phyloP scores from a whole-genome alignment of 208 protist genomes.

The Leptomonas pyrrhocoris region DNA sequence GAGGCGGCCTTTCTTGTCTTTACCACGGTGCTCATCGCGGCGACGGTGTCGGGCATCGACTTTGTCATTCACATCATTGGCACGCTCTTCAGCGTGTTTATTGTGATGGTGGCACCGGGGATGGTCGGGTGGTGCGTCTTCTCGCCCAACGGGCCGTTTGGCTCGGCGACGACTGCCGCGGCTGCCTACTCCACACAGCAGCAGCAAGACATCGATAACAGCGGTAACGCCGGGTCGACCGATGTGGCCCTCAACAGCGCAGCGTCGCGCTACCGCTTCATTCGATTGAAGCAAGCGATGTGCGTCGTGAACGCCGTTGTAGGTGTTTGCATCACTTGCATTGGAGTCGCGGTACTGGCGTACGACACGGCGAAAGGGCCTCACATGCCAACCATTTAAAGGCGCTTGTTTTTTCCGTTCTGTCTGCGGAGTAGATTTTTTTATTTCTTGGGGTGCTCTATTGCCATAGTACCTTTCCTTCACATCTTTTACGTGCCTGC shows the following conservation, averaged over 20 bases:
- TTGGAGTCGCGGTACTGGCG: conserved; percentile 38
- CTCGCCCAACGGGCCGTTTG: conserved; percentile 31
- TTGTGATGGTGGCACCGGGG: conserved; percentile 68
- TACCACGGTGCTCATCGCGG: conserved; percentile 48
- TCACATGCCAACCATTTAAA: not conserved
- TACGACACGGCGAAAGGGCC: conserved; percentile 13
- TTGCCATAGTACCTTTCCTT: not conserved
- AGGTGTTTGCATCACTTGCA: conserved; percentile 44
- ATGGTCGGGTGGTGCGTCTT: conserved; percentile 62
- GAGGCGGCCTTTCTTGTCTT: conserved; percentile 66
- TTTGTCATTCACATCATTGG: conserved; percentile 75
- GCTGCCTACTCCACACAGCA: not conserved
- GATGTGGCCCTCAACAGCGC: not conserved
- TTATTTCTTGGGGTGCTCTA: not conserved
- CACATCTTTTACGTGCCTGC: not conserved
- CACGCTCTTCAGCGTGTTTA: conserved; percentile 59
- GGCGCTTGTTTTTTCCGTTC: too few species aligned
- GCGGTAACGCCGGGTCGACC: not conserved
- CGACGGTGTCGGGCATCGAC: conserved; percentile 59
- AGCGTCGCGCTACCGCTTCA: conserved; percentile 28
- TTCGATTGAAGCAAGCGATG: conserved; percentile 39
- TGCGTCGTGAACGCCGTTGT: conserved; percentile 37
- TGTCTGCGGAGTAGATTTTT: too few species aligned
- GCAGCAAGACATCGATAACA: not conserved
- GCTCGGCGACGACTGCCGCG: conserved; percentile 19